Evolutionary conservation across 441 rosid genomes (phyloP), one percentile per base, ranked within the genome.

Genomic region (Pelargonium citronellum): DNA sequence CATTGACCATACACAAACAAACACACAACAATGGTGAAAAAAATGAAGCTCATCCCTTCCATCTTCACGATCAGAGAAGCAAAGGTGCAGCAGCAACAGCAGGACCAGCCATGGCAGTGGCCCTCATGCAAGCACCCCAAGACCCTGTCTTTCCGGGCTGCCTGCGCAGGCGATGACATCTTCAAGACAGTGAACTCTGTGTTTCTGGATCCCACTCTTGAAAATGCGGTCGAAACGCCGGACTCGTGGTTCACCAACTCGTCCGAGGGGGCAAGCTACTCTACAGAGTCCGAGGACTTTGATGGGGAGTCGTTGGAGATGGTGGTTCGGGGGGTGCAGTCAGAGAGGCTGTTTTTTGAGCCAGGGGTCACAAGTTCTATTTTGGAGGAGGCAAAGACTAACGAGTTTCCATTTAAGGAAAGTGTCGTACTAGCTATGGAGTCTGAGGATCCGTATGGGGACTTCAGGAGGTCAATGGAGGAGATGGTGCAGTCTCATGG

Each of bases 241-340:
- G 83, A 85, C 0, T 83, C 93, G 0, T 80, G 86, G 85, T 88
- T 86, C 80, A 87, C 96, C 0, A 85, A 80, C 85, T 88, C 96
- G 1, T 75, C 84, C 6, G 87, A 81, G 20, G 73, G 91, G 0
- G 77, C 86, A 0, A 81, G 86, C 80, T 81, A 80, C 69, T 79
- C 87, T 6, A 71, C 86, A 0, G 85, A 82, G 34, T 73, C 71
- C 3, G 80, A 81, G 37, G 73, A 30, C 5, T 55, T 30, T 0
- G 67, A 74, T 0, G 78, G 81, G 6, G 90, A 78, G 57, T 81
- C 81, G 8, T 46, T 87, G 49, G 91, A 87, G 73, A 76, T 44
- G 73, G 76, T 85, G 16, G 81, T 88, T 7, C 78, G 77, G 8
- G 77, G 83, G 5, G 79, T 77, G 55, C 68, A 80, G 73, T 81